These are phyloP conservation scores for Diaporthe citrichinensis DNA, from an alignment of 2,329 filamentous ascomycete species.

Conservation along the genomic window DNA sequence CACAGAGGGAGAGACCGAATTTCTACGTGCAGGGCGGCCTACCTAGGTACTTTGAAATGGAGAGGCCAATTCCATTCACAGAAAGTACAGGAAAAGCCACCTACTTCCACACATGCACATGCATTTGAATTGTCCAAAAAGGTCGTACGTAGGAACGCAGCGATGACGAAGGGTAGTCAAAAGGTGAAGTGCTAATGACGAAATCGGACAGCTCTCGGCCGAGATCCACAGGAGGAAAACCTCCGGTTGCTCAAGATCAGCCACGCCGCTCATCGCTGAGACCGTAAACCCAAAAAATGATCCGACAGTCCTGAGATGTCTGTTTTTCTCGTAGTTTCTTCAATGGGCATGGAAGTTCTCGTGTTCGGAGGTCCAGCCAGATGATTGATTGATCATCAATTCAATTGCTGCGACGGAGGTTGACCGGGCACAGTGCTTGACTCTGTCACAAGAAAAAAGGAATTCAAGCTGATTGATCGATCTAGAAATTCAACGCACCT, in stretches of 20 bases:
- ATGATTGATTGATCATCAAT: background rate
- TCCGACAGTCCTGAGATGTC: background rate
- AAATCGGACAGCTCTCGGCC: slow-evolving; percentile 8
- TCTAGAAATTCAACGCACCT: too few relatives aligned
- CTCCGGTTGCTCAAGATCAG: background rate
- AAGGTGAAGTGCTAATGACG: slow-evolving; percentile 27
- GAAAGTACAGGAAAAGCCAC: background rate
- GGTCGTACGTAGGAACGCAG: too few relatives aligned
- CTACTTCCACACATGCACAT: too few relatives aligned
- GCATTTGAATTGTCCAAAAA: too few relatives aligned
- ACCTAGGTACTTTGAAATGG: too few relatives aligned
- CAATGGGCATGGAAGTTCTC: background rate
- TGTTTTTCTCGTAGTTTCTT: background rate
- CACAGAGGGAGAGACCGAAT: background rate
- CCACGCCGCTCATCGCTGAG: background rate
- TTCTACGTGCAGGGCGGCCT: too few relatives aligned
- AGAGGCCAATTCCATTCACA: background rate
- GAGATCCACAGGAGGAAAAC: slow-evolving; percentile 13
- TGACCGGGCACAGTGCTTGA: background rate
- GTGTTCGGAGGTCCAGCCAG: too few relatives aligned
- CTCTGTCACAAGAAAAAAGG: background rate
- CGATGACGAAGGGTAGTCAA: slow-evolving; percentile 10
- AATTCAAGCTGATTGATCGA: too few relatives aligned
- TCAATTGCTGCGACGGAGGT: background rate
- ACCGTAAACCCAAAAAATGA: background rate